Evolutionary conservation across 306 rosid genomes (phyloP), one percentile per base, ranked within the genome.

Genomic region (Lathyrus aphaca): DNA sequence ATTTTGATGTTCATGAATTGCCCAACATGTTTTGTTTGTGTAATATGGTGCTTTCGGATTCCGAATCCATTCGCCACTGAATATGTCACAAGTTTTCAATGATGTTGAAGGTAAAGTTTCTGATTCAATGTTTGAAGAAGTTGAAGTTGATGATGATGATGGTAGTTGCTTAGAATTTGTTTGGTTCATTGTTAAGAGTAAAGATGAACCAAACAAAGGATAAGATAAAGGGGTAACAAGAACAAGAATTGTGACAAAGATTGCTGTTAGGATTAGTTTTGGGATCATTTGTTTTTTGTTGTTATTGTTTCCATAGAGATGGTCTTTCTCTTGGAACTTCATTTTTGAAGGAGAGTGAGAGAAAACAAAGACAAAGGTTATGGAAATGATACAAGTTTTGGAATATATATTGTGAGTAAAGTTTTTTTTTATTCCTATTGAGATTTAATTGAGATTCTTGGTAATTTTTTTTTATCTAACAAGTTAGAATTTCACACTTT

Each of bases 1-100:
- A 27, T 93, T 93, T 17, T 88, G 97, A 25, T 90, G 93, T 50
- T 93, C 96, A 61, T 86, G 91, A 10, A 93, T 88, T 15, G 91
- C 92, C 90, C 91, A 84, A 35, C 98, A 93, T 4, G 93, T 85
- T 0, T 4, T 74, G 81, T 87, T 90, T 46, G 87, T 66, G 82
- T 93, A 93, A 14, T 86, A 90, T 0, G 96, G 98, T 27, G 86
- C 98, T 32, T 79, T 74, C 0, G 89, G 88, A 49, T 93, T 81
- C 5, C 87, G 92, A 3, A 90, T 63, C 98, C 98, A 90, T 17
- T 93, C 93, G 4, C 98, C 98, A 4, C 44, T 78, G 39, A 83
- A 93, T 10, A 93, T 76, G 77, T 90, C 98, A 77, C 98, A 92
- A 45, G 44, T 58, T 8, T 71, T 57, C 12, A 65, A 42, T 14